These are phyloP conservation scores for Microbotryum silenes-acaulis DNA, from an alignment of 1,284 basidiomycete species.

Conservation along the genomic window DNA sequence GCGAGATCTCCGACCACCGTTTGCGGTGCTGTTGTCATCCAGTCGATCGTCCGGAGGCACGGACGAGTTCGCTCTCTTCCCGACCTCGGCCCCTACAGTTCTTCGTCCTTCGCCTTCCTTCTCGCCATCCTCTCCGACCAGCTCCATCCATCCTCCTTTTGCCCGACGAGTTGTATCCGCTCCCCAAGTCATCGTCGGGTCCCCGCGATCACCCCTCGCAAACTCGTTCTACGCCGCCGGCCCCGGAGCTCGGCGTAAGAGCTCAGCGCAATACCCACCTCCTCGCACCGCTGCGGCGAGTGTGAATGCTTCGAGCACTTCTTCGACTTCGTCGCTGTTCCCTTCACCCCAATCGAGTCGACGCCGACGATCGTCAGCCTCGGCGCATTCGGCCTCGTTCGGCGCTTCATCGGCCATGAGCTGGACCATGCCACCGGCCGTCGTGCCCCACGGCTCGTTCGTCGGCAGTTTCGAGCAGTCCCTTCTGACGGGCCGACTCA, in stretches of 20 bases:
- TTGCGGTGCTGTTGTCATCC: background rate
- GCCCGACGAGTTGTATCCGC: background rate
- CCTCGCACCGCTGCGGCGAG: background rate
- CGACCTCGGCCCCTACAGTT: background rate
- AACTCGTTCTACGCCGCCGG: background rate
- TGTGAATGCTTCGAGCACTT: background rate
- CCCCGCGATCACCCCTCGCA: background rate
- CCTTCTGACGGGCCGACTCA: conserved; percentile 40
- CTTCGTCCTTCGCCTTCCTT: background rate
- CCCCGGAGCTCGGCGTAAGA: conserved; percentile 3
- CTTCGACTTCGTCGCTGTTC: background rate
- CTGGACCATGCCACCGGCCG: background rate
- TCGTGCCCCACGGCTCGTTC: conserved; percentile 25
- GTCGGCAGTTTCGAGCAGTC: conserved; percentile 43
- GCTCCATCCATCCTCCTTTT: background rate
- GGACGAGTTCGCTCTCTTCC: background rate
- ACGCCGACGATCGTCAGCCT: conserved; percentile 13
- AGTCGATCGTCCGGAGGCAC: conserved; percentile 8
- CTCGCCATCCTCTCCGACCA: conserved; percentile 2
- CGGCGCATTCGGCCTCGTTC: background rate
- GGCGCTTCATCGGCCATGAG: background rate
- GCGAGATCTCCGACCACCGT: conserved; percentile 8
- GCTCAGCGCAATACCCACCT: conserved; percentile 1
- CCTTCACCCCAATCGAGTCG: conserved; percentile 4
- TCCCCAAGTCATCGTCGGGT: background rate